These are phyloP conservation scores for Sphaerulina populicola DNA, from an alignment of 2,329 filamentous ascomycete genomes.

Conservation along the genomic window DNA sequence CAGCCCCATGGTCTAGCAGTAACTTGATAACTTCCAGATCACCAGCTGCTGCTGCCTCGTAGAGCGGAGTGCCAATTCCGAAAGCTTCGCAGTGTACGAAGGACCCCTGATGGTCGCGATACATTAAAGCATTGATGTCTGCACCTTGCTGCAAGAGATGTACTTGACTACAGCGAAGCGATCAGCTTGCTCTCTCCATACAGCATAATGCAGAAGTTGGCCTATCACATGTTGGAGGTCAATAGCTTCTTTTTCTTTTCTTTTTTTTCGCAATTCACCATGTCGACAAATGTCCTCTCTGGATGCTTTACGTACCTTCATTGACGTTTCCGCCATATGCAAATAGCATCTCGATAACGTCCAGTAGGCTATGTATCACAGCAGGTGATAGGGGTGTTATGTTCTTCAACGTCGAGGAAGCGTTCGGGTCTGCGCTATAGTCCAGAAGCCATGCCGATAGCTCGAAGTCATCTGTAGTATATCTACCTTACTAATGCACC, in stretches of 20 bases:
- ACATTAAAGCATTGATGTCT: neutral
- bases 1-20: neutral
- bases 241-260: too few relatives aligned
- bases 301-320: neutral
- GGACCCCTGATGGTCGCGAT: neutral
- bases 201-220: conserved; percentile 5
- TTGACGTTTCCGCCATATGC: conserved; percentile 2
- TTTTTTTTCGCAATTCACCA: neutral
- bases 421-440: conserved; percentile 4
- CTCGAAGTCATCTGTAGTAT: conserved; percentile 1
- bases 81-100: neutral
- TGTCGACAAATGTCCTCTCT: neutral
- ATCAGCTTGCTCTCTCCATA: conserved; percentile 1
- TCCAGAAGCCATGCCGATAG: conserved; percentile 1
- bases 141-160: conserved; percentile 3
- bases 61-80: conserved; percentile 1
- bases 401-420: conserved; percentile 1
- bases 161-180: neutral
- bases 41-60: neutral
- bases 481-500: conserved; percentile 3
- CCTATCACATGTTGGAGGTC: neutral
- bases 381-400: conserved; percentile 6
- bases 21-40: neutral
- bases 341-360: conserved; percentile 4
- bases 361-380: neutral